Evolutionary conservation across 164 flowering plant species (phyloP).

Genomic region (Magnolia sinica): DNA sequence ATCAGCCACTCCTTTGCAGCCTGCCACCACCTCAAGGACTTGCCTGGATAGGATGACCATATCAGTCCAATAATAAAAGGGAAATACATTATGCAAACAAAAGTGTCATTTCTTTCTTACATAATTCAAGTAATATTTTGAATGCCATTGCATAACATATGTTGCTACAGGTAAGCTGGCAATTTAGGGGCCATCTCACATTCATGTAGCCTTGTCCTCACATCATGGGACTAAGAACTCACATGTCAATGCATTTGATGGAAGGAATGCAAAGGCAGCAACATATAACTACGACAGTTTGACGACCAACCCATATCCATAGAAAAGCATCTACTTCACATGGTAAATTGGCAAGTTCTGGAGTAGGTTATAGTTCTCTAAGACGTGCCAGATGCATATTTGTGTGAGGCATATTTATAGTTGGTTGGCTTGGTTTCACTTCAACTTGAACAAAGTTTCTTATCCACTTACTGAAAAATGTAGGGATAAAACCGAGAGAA

Average conservation of each 20-base stretch:
- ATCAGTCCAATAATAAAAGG: not conserved
- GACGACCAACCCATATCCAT: not conserved
- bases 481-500: too few species aligned
- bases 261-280: not conserved
- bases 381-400: not conserved
- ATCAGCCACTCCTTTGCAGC: constrained; percentile 72
- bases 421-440: too few species aligned
- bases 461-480: too few species aligned
- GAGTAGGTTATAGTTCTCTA: not conserved
- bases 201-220: not conserved
- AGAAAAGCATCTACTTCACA: not conserved
- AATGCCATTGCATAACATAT: not conserved
- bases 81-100: not conserved
- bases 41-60: constrained; percentile 52
- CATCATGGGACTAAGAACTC: not conserved
- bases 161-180: not conserved
- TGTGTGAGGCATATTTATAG: too few species aligned
- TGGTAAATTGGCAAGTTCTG: not conserved
- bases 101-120: not conserved
- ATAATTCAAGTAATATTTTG: not conserved
- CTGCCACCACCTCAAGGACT: constrained; percentile 96
- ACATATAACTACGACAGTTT: not conserved
- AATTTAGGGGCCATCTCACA: not conserved
- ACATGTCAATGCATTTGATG: not conserved
- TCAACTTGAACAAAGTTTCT: too few species aligned